Evolutionary conservation across 352 stramenopile species (phyloP).

Genomic region (Phytophthora hibernalis): DNA sequence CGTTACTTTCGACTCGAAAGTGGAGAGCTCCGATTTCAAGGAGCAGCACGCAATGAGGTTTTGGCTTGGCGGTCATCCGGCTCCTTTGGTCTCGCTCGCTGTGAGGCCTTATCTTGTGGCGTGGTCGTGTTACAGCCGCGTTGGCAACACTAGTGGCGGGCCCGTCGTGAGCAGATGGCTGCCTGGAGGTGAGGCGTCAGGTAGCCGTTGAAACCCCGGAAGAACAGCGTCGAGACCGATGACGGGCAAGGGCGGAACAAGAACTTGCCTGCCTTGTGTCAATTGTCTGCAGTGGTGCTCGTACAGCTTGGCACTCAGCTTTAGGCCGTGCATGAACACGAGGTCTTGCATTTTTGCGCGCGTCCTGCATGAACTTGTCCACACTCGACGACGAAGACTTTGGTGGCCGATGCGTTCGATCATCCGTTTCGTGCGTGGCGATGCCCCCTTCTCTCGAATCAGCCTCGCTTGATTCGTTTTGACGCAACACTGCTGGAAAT

Average conservation of each 20-base stretch:
- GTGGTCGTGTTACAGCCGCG: slow-evolving; percentile 1
- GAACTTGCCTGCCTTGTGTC: not conserved
- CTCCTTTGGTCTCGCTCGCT: not conserved
- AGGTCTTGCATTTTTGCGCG: not conserved
- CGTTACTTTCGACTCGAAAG: slow-evolving; percentile 9
- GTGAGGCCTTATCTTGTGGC: not conserved
- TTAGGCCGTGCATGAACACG: not conserved
- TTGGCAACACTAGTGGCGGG: slow-evolving; percentile 10
- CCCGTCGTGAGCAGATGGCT: slow-evolving; percentile 15
- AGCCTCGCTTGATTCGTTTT: too few species aligned
- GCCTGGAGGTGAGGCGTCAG: slow-evolving; percentile 9
- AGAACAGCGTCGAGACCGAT: slow-evolving; percentile 11
- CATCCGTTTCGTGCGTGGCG: slow-evolving; percentile 21
- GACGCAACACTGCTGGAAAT: too few species aligned
- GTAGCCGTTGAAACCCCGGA: slow-evolving; percentile 23
- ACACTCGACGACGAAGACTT: not conserved
- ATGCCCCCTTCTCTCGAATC: slow-evolving; percentile 1
- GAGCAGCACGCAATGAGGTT: too few species aligned
- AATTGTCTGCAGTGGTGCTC: not conserved
- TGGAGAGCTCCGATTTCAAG: not conserved
- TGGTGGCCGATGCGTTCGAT: not conserved
- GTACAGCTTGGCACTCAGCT: not conserved
- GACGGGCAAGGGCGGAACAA: slow-evolving; percentile 10
- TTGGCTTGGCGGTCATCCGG: not conserved
- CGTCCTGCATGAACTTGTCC: not conserved